Evolutionary conservation across 306 rosid genomes (phyloP), one percentile per base, ranked within the genome.

Genomic region (Lagenaria siceraria): DNA sequence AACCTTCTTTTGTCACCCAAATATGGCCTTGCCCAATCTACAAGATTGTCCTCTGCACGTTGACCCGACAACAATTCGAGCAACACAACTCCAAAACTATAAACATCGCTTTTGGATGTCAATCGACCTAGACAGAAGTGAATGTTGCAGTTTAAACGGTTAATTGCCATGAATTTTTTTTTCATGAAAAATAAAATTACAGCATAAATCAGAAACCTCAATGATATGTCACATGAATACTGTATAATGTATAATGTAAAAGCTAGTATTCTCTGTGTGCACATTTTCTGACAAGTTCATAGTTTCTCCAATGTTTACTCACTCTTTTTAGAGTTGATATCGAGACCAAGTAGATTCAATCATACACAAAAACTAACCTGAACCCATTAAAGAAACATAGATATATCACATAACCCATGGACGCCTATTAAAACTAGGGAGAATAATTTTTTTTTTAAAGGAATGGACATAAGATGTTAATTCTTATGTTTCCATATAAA

Each of bases 41-140:
- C 99, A 53, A 95, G 85, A 74, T 89, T 87, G 79, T 89, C 97
- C 71, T 95, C 99, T 43, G 97, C 97, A 3, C 93, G 91, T 65
- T 91, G 81, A 65, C 99, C 99, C 0, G 97, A 87, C 64, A 95
- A 49, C 25, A 95, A 88, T 77, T 95, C 99, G 24, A 92, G 85
- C 74, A 95, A 61, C 78, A 95, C 99, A 25, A 95, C 99, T 25
- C 97, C 99, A 74, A 92, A 95, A 63, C 99, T 92, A 75, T 95
- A 95, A 8, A 95, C 97, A 12, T 95, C 99, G 54, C 99, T 92
- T 38, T 95, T 95, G 4, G 97, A 89, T 0, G 97, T 95, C 40
- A 95, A 77, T 48, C 97, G 90, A 83, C 98, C 98, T 95, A 84
- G 38, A 48, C 13, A 80, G 33, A 48, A 25, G 42, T 21, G 25